These are phyloP conservation scores for Fusarium albidum DNA, from an alignment of 2,329 filamentous ascomycete genomes.

Conservation along the genomic window DNA sequence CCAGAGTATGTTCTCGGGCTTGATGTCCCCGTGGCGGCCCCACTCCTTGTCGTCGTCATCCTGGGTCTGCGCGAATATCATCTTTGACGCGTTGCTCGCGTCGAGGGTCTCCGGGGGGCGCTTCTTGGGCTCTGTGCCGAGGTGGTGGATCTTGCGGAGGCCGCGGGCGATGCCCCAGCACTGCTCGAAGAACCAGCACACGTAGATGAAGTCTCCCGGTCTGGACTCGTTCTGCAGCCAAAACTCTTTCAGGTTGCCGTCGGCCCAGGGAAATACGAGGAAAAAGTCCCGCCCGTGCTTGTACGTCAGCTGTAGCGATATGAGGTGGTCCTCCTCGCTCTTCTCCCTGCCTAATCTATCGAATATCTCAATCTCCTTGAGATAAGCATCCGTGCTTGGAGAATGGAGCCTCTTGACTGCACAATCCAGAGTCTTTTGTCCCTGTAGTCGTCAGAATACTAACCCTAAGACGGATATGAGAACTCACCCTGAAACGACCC, in stretches of 20 bases:
- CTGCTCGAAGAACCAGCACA: not conserved
- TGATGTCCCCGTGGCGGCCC: slow-evolving; percentile 12
- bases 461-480: too few species aligned
- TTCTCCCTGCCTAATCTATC: not conserved
- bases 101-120: not conserved
- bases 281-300: not conserved
- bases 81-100: not conserved
- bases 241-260: not conserved
- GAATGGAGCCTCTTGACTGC: not conserved
- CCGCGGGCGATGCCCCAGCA: not conserved
- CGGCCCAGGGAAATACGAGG: slow-evolving; percentile 7
- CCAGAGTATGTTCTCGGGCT: slow-evolving; percentile 15
- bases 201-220: too few species aligned
- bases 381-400: not conserved
- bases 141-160: not conserved
- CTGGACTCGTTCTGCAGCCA: too few species aligned
- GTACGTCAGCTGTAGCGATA: not conserved
- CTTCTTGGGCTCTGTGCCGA: not conserved
- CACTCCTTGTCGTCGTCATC: not conserved
- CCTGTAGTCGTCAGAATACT: too few species aligned
- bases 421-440: not conserved
- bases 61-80: not conserved
- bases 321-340: not conserved
- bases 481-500: too few species aligned
- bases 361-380: not conserved